A percentile compares a stretch with the other conserved stretches of the same genome.
These are phyloP conservation scores for Candida buenavistaensis DNA, from an alignment of 1,139 yeast genomes.

Conservation along the genomic window DNA sequence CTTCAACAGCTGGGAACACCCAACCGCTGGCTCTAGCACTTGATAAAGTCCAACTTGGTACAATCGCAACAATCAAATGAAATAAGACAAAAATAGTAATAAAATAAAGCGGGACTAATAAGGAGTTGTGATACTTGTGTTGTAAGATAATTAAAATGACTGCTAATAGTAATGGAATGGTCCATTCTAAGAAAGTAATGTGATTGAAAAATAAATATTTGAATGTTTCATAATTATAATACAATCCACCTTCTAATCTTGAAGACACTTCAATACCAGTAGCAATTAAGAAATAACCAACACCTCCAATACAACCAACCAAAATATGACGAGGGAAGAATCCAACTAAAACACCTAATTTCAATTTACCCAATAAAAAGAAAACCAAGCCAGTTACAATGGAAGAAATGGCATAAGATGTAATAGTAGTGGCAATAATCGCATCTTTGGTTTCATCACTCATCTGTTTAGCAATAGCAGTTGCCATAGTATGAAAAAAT, in stretches of 20 bases:
- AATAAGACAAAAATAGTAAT: constrained; percentile 67
- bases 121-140: constrained; percentile 64
- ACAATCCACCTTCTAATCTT: constrained; percentile 70
- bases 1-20: constrained; percentile 72
- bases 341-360: constrained; percentile 83
- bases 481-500: constrained; percentile 94
- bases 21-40: constrained; percentile 74
- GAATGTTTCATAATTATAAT: constrained; percentile 60
- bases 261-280: constrained; percentile 93
- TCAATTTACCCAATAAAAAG: constrained; percentile 71
- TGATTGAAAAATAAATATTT: constrained; percentile 38
- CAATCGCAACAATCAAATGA: constrained; percentile 62
- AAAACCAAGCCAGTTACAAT: constrained; percentile 85
- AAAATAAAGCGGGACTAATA: constrained; percentile 80
- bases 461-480: constrained; percentile 58
- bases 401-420: constrained; percentile 81
- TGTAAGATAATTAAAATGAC: constrained; percentile 61
- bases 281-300: constrained; percentile 85
- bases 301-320: constrained; percentile 98
- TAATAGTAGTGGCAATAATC: constrained; percentile 81
- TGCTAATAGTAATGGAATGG: constrained; percentile 67
- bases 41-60: constrained; percentile 66
- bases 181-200: constrained; percentile 64
- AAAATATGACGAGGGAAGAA: constrained; percentile 94
- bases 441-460: constrained; percentile 51